These are phyloP conservation scores for Teunomyces cretensis DNA, from an alignment of 805 yeast species.

Conservation along the genomic window DNA sequence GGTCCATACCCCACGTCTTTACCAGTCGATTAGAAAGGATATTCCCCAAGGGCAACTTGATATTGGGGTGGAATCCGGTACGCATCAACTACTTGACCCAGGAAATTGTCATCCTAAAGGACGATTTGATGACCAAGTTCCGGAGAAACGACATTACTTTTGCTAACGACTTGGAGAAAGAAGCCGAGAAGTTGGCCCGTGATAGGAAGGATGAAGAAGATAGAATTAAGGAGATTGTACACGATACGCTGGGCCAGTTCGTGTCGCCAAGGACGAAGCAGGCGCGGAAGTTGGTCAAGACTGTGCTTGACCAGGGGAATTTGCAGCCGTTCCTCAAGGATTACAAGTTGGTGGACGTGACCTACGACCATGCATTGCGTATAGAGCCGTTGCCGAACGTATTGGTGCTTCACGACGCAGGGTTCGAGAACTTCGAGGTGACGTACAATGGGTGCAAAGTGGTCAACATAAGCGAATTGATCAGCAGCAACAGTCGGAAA, in stretches of 20 bases:
- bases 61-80: slow-evolving; percentile 68
- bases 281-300: slow-evolving; percentile 71
- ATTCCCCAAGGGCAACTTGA: slow-evolving; percentile 36
- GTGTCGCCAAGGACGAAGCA: slow-evolving; percentile 48
- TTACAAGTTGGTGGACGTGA: slow-evolving; percentile 65
- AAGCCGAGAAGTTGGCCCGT: slow-evolving; percentile 20
- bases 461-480: slow-evolving; percentile 51
- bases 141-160: slow-evolving; percentile 67
- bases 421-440: slow-evolving; percentile 69
- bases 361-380: slow-evolving; percentile 65
- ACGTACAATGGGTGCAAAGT: slow-evolving; percentile 82
- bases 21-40: slow-evolving; percentile 64
- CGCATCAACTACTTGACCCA: slow-evolving; percentile 78
- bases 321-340: slow-evolving; percentile 73
- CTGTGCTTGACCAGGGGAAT: slow-evolving; percentile 84
- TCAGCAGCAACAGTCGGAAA: slow-evolving; percentile 33
- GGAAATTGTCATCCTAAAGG: slow-evolving; percentile 74
- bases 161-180: slow-evolving; percentile 36
- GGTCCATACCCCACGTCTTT: slow-evolving; percentile 68
- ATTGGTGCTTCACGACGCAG: slow-evolving; percentile 62
- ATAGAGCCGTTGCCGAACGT: slow-evolving; percentile 77
- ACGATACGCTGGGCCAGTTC: slow-evolving; percentile 18
- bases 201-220: slow-evolving; percentile 15
- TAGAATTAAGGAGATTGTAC: slow-evolving; percentile 22
- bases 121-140: slow-evolving; percentile 68